Base-by-base conservation (phyloP, 306 rosid genomes). In the Gleditsia sinensis region DNA sequence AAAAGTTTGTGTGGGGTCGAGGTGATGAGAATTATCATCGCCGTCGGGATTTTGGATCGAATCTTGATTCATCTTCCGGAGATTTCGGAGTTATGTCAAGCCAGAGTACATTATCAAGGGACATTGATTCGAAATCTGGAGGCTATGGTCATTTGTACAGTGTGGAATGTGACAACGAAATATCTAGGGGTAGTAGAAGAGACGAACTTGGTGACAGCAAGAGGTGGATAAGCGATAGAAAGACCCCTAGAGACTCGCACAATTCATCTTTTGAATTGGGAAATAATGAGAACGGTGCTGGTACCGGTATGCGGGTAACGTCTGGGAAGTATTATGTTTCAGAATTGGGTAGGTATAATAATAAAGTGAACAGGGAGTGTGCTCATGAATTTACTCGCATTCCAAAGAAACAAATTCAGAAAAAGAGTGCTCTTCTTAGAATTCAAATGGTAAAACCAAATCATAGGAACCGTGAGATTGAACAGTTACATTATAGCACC, bases 361-460 rank as follows among this genome's bases (percentile, higher is more conserved):
- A 20, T 42, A 86, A 81, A 74, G 88, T 80, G 77, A 81, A 19
- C 78, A 84, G 83, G 77, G 97, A 92, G 34, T 68, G 75, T 71
- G 79, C 51, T 78, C 84, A 70, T 78, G 90, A 88, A 59, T 84
- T 67, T 19, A 70, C 32, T 34, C 81, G 88, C 24, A 78, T 89
- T 59, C 93, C 93, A 1, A 86, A 88, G 83, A 94, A 94, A 83
- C 98, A 87, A 77, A 51, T 84, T 21, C 98, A 94, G 79, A 94
- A 94, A 86, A 94, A 88, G 86, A 94, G 97, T 83, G 98, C 94
- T 24, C 83, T 94, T 77, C 94, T 94, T 50, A 85, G 98, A 67
- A 67, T 94, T 69, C 95, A 94, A 75, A 80, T 70, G 4, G 81
- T 61, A 0, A 91, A 88, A 76, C 86, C 91, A 3, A 80, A 80